Conservation (phyloP, 192 early-diverging fungal species). For the Linnemannia elongata region DNA sequence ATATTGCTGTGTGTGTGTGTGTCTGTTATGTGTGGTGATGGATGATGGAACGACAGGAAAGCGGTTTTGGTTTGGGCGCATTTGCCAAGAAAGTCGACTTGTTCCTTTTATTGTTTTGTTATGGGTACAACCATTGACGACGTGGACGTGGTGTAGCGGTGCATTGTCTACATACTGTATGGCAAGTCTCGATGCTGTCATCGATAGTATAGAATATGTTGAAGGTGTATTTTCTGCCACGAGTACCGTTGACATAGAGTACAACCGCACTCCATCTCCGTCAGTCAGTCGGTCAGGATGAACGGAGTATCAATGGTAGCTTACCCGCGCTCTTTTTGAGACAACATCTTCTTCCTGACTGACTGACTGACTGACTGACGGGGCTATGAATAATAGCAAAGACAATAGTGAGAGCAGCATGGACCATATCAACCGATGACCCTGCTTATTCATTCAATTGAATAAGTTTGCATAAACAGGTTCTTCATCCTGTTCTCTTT, state of each 20-base stretch:
- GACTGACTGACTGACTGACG: neutral
- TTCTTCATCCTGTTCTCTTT: too few relatives aligned
- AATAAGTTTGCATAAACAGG: too few relatives aligned
- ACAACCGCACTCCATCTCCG: neutral
- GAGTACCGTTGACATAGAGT: neutral
- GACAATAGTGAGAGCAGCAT: neutral
- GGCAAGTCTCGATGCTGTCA: neutral
- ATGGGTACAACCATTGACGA: too few relatives aligned
- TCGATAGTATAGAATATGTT: neutral
- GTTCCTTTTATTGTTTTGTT: neutral
- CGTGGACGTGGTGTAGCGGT: neutral
- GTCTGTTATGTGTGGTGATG: too few relatives aligned
- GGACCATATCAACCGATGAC: too few relatives aligned
- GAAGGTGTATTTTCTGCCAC: neutral
- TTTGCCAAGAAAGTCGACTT: constrained; percentile 9
- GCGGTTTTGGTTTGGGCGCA: neutral
- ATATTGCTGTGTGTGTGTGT: too few relatives aligned
- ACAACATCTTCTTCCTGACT: neutral
- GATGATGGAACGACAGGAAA: neutral
- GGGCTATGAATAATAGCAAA: neutral
- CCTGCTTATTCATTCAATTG: too few relatives aligned
- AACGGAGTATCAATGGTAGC: neutral
- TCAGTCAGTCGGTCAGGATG: neutral
- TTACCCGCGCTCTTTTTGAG: constrained; percentile 9
- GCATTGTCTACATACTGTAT: neutral